A percentile compares a stretch with the other conserved stretches of the same genome.
Evolutionary conservation across 495 filamentous ascomycete species (phyloP).

Genomic region (Chlorociboria aeruginascens): DNA sequence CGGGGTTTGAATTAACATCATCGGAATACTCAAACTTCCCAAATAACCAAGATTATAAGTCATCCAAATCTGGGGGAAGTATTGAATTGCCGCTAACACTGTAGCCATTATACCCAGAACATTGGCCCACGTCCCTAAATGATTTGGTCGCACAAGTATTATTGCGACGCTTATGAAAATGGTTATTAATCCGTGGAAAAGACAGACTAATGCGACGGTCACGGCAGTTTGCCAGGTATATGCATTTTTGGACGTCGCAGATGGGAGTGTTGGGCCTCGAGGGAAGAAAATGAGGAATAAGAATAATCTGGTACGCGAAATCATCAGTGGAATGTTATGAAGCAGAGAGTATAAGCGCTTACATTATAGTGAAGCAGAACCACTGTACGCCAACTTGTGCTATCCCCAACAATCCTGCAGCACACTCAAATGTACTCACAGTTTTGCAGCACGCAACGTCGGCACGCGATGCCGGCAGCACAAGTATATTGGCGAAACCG

Average conservation of each 20-base stretch:
- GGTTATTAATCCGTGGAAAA: conserved; percentile 57
- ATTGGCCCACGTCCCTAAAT: conserved; percentile 68
- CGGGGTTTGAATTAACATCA: conserved; percentile 98
- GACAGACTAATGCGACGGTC: conserved; percentile 51
- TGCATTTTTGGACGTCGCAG: conserved; percentile 28
- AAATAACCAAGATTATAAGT: conserved; percentile 76
- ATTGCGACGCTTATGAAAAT: conserved; percentile 55
- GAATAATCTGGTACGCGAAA: conserved; percentile 45
- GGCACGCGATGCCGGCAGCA: conserved; percentile 60
- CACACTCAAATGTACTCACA: conserved; percentile 70
- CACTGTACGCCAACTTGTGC: conserved; percentile 85
- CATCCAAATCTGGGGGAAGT: conserved; percentile 87
- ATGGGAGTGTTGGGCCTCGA: conserved; percentile 38
- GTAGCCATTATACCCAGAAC: conserved; percentile 67
- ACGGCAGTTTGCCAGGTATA: conserved; percentile 68
- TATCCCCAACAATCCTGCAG: conserved; percentile 74
- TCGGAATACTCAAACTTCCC: conserved; percentile 83
- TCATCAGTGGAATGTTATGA: not conserved
- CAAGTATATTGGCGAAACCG: conserved; percentile 82
- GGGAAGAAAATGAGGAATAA: conserved; percentile 84
- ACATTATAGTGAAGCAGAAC: conserved; percentile 87
- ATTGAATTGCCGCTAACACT: conserved; percentile 75
- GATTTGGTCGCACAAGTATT: conserved; percentile 38
- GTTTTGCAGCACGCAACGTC: conserved; percentile 78
- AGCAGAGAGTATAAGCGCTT: conserved; percentile 14